These are phyloP conservation scores for Fusarium caatingaense DNA, from an alignment of 2,329 filamentous ascomycete genomes.

Conservation along the genomic window DNA sequence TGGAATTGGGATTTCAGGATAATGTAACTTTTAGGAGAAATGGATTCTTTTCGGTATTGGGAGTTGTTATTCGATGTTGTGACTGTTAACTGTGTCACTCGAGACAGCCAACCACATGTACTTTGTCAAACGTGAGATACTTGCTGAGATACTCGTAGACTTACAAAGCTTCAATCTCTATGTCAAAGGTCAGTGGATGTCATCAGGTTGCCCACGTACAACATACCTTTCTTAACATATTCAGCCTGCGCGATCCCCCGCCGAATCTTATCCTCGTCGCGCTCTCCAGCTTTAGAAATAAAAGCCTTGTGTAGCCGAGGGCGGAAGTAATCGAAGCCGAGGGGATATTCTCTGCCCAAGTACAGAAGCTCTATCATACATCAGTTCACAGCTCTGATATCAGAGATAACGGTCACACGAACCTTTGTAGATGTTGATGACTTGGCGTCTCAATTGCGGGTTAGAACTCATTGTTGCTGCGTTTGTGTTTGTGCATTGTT, in stretches of 20 bases:
- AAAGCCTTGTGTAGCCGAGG: constrained; percentile 87
- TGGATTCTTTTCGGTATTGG: constrained; percentile 17
- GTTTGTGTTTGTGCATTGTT: constrained; percentile 11
- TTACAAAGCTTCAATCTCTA: constrained; percentile 93
- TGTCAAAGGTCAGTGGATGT: constrained; percentile 8
- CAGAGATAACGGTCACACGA: neutral
- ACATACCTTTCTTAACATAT: constrained; percentile 89
- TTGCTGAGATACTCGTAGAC: constrained; percentile 51
- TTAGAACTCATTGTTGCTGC: constrained; percentile 53
- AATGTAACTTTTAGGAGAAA: constrained; percentile 15
- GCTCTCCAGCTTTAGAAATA: constrained; percentile 75
- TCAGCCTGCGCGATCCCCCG: constrained; percentile 81
- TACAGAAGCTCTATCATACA: constrained; percentile 77
- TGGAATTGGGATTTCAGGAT: constrained; percentile 17
- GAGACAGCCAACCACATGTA: neutral
- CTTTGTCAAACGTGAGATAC: neutral
- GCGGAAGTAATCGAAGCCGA: constrained; percentile 84
- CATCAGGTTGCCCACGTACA: neutral
- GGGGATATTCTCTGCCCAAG: constrained; percentile 86
- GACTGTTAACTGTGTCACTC: neutral
- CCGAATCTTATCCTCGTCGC: constrained; percentile 79
- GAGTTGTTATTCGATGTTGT: neutral
- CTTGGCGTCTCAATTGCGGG: constrained; percentile 75
- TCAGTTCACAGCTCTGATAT: neutral
- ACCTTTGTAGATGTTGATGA: constrained; percentile 93